Base-by-base conservation (phyloP, 2,329 filamentous ascomycete genomes). In the Gliomastix tumulicola region DNA sequence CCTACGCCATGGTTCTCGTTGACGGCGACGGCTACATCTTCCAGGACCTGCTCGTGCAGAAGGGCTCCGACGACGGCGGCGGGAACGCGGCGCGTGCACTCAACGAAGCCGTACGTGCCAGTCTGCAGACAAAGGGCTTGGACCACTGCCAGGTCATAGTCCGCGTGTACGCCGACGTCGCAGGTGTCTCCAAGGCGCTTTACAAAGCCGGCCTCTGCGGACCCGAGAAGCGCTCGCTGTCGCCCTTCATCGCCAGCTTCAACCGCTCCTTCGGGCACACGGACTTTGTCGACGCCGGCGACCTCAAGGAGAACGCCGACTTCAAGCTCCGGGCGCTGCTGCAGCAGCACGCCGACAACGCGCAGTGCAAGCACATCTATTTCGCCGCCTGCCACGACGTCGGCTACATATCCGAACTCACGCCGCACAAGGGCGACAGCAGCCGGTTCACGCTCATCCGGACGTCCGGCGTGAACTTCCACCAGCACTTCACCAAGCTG, bases 401-500 rank as follows among this genome's bases (percentile, higher is more conserved):
- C 7, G 50, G 48, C 19, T 53, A 81, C 49, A 55, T 78, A 32
- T 67, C 71, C 7, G 64, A 78, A 32, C 57, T 82, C 19, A 69
- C 65, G 6, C 69, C 71, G 7, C 71, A 73, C 46, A 59, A 57
- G 30, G 68, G 66, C 30, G 62, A 66, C 39, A 52, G 56, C 7
- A 63, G 72, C 18, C 65, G 66, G 35, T 67, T 80, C 40, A 79
- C 75, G 1, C 66, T 80, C 10, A 51, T 81, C 30, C 66, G 65
- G 39, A 53, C 58, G 4, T 38, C 55, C 1, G 65, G 63, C n/a
- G 54, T 68, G 18, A 57, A 57, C 3, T 72, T 75, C 42, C 69
- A 73, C 42, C 54, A 59, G 3, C 69, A 79, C 40, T 80, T 76
- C 39, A 55, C 60, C 79, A 88, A 84, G 57, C 69, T 96, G 48